Percentiles rank a stretch among this genome's conserved stretches.
Conservation (phyloP, 306 rosid genomes). For the Acacia crassicarpa region DNA sequence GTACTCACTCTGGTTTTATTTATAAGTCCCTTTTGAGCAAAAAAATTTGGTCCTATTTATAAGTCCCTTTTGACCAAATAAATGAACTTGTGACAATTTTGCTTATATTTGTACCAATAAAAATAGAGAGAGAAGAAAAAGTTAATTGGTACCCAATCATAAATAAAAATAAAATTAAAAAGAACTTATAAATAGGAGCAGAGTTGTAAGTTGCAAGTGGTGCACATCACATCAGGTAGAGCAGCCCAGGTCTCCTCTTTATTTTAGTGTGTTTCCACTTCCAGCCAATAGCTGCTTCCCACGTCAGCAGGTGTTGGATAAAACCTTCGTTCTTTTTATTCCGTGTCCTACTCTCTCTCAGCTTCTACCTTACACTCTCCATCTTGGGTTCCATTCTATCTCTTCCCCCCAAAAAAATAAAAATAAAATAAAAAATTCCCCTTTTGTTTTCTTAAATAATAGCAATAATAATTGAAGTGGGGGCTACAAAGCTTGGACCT, state of each 20-base stretch:
- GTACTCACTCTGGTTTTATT: too few relatives aligned
- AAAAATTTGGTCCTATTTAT: too few relatives aligned
- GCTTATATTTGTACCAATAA: too few relatives aligned
- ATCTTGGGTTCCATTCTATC: constrained; percentile 33
- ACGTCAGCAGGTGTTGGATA: constrained; percentile 36
- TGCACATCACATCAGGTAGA: constrained; percentile 29
- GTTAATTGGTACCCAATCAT: too few relatives aligned
- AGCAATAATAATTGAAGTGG: constrained; percentile 13
- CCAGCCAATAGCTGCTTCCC: constrained; percentile 37
- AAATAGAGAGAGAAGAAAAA: too few relatives aligned
- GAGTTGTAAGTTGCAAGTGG: constrained; percentile 38
- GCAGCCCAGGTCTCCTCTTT: constrained; percentile 26
- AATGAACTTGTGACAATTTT: too few relatives aligned
- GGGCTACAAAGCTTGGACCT: constrained; percentile 13
- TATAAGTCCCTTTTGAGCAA: too few relatives aligned
- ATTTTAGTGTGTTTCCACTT: constrained; percentile 25
- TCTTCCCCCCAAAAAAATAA: neutral
- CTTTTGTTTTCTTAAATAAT: neutral
- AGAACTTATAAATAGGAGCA: too few relatives aligned
- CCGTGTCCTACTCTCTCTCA: constrained; percentile 19
- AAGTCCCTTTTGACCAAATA: too few relatives aligned
- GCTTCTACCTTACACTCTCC: constrained; percentile 22
- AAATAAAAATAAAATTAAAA: too few relatives aligned
- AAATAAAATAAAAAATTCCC: neutral
- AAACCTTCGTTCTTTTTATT: neutral